Evolutionary conservation across 2,329 filamentous ascomycete species (phyloP), one percentile per base, ranked within the genome.

Genomic region (Didymella arachidicola): DNA sequence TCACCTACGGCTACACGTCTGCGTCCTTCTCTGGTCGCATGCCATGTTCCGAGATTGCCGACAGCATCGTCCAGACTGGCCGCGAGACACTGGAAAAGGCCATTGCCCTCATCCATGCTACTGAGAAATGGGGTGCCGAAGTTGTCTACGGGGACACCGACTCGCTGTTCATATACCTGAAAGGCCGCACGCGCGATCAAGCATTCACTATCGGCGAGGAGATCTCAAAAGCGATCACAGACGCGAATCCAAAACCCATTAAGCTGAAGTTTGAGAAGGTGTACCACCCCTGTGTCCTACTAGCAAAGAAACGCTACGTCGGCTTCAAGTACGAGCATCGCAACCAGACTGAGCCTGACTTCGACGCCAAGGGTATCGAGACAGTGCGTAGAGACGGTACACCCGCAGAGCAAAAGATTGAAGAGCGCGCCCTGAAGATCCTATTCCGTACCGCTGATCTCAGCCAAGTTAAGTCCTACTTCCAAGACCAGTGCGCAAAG

Each of bases 221-320:
- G 72, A 99, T 99, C 61, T 90, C 93, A 32, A 86, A 90, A 70
- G 88, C 89, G 14, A 87, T 99, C 57, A 98, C 95, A 0, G 86
- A 92, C 53, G 89, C 91, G 81, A 99, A 97, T 71, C 96, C 95
- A 2, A 86, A 89, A 1, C 95, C 95, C 0, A 83, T 99, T 66
- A 98, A 97, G 78, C 88, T 99, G 63, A 98, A 98, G 74, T 97
- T 99, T 67, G 95, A 99, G 75, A 99, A 99, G 69, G 94, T 99
- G 1, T 99, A 99, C 77, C 91, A 96, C 63, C 95, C 96, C 0
- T 98, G 94, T 73, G 88, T 98, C 0, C 83, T 99, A 4, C 84
- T 99, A 0, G 93, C 96, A 18, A 99, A 99, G 80, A 99, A 99
- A 74, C 90, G 95, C 54, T 99, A 99, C 69, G 96, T 98, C 4